Evolutionary conservation across 495 filamentous ascomycete species (phyloP), one percentile per base, ranked within the genome.

Genomic region (Extremus antarcticus): DNA sequence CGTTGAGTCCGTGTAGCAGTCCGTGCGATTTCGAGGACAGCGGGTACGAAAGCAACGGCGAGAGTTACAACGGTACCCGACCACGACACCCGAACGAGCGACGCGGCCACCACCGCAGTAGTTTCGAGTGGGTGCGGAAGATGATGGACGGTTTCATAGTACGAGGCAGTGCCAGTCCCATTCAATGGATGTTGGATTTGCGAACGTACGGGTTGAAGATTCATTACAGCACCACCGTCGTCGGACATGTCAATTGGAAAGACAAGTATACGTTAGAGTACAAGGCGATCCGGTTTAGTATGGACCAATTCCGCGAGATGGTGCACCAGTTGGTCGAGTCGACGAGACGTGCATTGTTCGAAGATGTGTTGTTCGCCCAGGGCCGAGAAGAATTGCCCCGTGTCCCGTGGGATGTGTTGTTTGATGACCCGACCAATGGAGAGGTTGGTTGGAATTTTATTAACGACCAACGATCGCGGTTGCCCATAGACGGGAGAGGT

Each of bases 201-300:
- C 59, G 53, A 0, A 68, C 39, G 25, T 71, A 69, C 53, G 29
- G 65, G 17, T 52, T 68, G 17, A 67, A 68, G 59, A 62, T 70
- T 43, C 40, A 66, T 60, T 69, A 66, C 48, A 69, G 61, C 43
- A 69, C 43, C 15, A 52, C 48, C 2, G 32, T 22, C 9, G 19
- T 25, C 16, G 56, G 58, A 32, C 32, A 61, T 24, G 35, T 58
- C 17, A 43, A 57, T 49, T 53, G 39, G 58, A 54, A 47, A 24
- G 47, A 48, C 41, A 45, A 7, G 41, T 45, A 45, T n/a, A 45
- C 41, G 41, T 45, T 45, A 17, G 41, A 45, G 20, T 45, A 45
- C 41, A 45, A 45, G 41, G 7, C 4, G 41, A 8, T 45, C 4
- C n/a, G 7, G 41, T 45, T 45, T 17, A 45, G 7, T 3, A 45